Evolutionary conservation across 257 asterid genomes (phyloP).

Genomic region (Echites panduratus): DNA sequence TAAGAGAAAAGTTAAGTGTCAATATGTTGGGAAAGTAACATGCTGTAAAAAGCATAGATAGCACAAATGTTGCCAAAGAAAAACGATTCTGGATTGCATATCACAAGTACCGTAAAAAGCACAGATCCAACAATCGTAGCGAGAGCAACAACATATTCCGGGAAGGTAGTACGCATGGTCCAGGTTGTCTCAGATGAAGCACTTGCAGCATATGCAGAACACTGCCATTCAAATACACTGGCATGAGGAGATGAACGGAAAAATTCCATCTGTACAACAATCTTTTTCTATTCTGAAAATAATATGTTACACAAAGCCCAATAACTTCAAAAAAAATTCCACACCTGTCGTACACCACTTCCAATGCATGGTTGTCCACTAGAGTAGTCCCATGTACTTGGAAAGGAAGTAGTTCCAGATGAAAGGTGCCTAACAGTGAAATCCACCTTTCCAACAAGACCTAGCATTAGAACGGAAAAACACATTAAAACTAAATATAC

Average conservation of each 20-base stretch:
- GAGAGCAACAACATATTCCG: constrained; percentile 95
- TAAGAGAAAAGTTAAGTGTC: neutral
- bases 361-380: constrained; percentile 69
- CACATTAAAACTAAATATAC: constrained; percentile 4
- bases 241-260: constrained; percentile 11
- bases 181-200: constrained; percentile 89
- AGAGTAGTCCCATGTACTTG: constrained; percentile 52
- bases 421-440: constrained; percentile 94
- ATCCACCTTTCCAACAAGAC: constrained; percentile 89
- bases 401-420: constrained; percentile 61
- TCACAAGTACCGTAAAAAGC: constrained; percentile 69
- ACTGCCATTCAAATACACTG: constrained; percentile 36
- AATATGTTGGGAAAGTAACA: neutral
- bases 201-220: constrained; percentile 73
- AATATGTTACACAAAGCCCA: neutral
- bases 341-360: constrained; percentile 63
- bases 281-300: neutral
- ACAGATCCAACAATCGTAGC: constrained; percentile 94
- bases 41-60: constrained; percentile 87
- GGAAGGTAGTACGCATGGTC: constrained; percentile 92
- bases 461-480: constrained; percentile 29
- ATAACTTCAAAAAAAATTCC: neutral
- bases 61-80: constrained; percentile 84
- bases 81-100: constrained; percentile 54
- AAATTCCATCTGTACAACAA: neutral